These are phyloP conservation scores for Aspergillus diversus DNA, from an alignment of 495 filamentous ascomycete species.

Conservation along the genomic window DNA sequence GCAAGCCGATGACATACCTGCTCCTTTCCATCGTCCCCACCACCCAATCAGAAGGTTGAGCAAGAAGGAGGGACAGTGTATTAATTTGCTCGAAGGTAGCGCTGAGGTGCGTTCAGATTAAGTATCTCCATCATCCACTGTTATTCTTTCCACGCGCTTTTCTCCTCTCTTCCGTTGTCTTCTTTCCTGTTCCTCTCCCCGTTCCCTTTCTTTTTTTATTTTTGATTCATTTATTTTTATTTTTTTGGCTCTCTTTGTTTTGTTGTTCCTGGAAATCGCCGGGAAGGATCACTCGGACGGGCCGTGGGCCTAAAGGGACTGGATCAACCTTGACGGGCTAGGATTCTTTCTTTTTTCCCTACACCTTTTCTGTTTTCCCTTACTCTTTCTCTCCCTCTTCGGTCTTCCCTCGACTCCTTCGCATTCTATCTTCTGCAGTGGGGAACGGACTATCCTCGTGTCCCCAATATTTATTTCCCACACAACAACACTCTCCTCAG, in stretches of 20 bases:
- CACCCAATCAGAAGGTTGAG: too few species aligned
- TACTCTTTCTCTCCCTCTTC: not conserved
- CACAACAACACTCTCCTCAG: too few species aligned
- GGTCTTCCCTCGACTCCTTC: not conserved
- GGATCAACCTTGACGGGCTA: constrained; percentile 14
- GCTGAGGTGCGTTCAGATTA: too few species aligned
- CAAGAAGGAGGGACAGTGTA: too few species aligned
- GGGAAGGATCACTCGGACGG: constrained; percentile 2
- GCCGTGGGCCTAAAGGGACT: not conserved
- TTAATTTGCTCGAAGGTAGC: too few species aligned
- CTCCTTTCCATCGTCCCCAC: too few species aligned
- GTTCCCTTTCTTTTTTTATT: constrained; percentile 1
- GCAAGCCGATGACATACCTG: too few species aligned
- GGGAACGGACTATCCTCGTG: not conserved
- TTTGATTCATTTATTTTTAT: not conserved
- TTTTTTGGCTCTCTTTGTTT: not conserved
- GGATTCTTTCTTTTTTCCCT: constrained; percentile 9
- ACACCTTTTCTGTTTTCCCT: not conserved
- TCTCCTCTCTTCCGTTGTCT: not conserved
- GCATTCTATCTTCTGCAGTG: not conserved
- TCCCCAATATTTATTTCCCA: not conserved
- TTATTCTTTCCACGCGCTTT: not conserved
- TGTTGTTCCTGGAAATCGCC: not conserved
- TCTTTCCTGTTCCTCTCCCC: not conserved
- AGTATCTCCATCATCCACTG: not conserved